Base-by-base conservation (phyloP, 371 early-diverging fungal species). In the Capniomyces stellatus region DNA sequence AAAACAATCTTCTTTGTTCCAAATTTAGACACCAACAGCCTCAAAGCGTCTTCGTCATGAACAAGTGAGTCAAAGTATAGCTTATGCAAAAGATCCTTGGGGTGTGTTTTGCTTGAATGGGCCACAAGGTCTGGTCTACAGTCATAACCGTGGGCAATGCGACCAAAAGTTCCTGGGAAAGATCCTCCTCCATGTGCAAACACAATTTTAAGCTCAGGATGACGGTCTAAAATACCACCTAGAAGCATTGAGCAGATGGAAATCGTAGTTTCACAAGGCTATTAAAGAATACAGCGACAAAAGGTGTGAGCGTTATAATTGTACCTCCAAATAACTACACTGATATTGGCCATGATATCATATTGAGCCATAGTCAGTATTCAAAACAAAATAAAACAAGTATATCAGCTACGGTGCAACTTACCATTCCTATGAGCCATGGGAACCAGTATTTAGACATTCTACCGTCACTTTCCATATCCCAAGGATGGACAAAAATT, bases 371-470 rank as follows among this genome's bases (percentile, higher is more conserved):
- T n/a, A n/a, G n/a, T n/a, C n/a, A n/a, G n/a, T n/a, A n/a, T n/a
- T n/a, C 35, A 24, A 50, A 24, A 62, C 58, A 39, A 29, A 25
- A 60, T 12, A 57, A 29, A 51, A 35, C 6, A 35, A 35, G 15
- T 35, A 6, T 10, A 35, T 10, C 6, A 15, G 15, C 6, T 35
- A 15, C 35, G 35, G 35, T 35, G 35, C 6, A 27, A 21, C 46
- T 23, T 49, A 49, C 49, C 49, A 49, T 49, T 49, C 49, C 49
- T 27, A 49, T 51, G 15, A 54, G 61, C 76, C 83, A 82, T 3
- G 83, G 82, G 63, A 76, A 79, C 83, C 83, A 82, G 63, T 78
- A 82, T 54, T 81, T 81, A 43, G 71, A 70, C 76, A 72, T 75
- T 24, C 81, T 66, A 8, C 68, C 70, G 51, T 72, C 75, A 59